A percentile compares a stretch with the other conserved stretches of the same genome.
phyloP scores from a whole-genome alignment of 306 rosid genomes.

The Pyrus bretschneideri region DNA sequence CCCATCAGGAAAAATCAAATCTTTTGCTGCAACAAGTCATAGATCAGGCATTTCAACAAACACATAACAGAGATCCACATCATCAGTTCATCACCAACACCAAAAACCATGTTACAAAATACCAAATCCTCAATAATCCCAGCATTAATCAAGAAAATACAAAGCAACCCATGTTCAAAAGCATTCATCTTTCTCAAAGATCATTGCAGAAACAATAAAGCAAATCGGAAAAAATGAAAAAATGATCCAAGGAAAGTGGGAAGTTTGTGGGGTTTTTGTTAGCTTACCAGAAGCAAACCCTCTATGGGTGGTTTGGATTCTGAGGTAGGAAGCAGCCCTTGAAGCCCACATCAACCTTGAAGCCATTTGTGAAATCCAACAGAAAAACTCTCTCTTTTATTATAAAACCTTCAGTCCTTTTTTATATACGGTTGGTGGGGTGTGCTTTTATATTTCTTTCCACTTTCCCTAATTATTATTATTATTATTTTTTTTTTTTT shows the following conservation, averaged over 20 bases:
- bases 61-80: slow-evolving; percentile 26
- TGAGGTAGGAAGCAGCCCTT: slow-evolving; percentile 67
- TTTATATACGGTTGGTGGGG: neutral
- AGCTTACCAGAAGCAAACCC: slow-evolving; percentile 53
- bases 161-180: neutral
- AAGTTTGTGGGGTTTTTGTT: neutral
- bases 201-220: neutral
- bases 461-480: neutral
- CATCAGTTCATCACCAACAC: neutral
- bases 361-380: slow-evolving; percentile 46
- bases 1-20: slow-evolving; percentile 14
- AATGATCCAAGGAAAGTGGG: neutral
- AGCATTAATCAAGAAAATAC: neutral
- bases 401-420: neutral
- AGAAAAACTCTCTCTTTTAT: neutral
- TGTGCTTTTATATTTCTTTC: neutral
- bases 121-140: neutral
- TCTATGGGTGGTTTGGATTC: slow-evolving; percentile 52
- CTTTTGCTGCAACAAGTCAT: neutral
- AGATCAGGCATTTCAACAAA: slow-evolving; percentile 23
- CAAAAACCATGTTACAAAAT: neutral
- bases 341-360: slow-evolving; percentile 70
- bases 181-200: neutral
- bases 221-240: neutral
- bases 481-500: neutral